These are phyloP conservation scores for Xylaria sp. DNA, from an alignment of 2,329 filamentous ascomycete genomes.

Conservation along the genomic window DNA sequence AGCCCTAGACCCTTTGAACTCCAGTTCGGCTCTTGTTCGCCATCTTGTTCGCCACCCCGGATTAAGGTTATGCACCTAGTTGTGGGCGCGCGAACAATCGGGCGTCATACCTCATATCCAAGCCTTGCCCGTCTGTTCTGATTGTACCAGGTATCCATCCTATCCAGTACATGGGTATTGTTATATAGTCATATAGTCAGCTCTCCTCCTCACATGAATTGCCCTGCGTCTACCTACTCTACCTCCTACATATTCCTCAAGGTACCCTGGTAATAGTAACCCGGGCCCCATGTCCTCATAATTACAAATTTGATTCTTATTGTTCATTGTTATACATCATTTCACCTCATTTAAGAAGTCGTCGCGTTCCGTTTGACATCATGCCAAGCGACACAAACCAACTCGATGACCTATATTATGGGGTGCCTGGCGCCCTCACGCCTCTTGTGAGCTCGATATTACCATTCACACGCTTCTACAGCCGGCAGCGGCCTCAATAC, in stretches of 20 bases:
- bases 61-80: constrained; percentile 29
- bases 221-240: constrained; percentile 18
- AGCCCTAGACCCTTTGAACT: constrained; percentile 24
- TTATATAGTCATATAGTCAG: constrained; percentile 17
- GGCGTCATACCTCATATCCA: constrained; percentile 15
- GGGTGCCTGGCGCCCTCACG: constrained; percentile 40
- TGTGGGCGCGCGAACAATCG: constrained; percentile 31
- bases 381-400: constrained; percentile 38
- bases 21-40: neutral
- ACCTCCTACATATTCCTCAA: neutral
- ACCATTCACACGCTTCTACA: constrained; percentile 38
- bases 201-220: constrained; percentile 35
- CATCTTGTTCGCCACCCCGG: constrained; percentile 25
- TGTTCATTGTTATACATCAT: constrained; percentile 26
- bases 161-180: neutral
- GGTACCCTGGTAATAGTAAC: constrained; percentile 12
- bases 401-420: constrained; percentile 41
- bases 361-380: constrained; percentile 34
- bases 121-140: neutral
- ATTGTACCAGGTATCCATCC: neutral
- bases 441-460: constrained; percentile 39
- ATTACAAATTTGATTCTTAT: constrained; percentile 26
- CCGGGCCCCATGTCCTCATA: constrained; percentile 19
- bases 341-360: constrained; percentile 26
- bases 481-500: constrained; percentile 39